phyloP scores from a whole-genome alignment of 768 basidiomycete species.

The Xerocomellus chrysenteron region DNA sequence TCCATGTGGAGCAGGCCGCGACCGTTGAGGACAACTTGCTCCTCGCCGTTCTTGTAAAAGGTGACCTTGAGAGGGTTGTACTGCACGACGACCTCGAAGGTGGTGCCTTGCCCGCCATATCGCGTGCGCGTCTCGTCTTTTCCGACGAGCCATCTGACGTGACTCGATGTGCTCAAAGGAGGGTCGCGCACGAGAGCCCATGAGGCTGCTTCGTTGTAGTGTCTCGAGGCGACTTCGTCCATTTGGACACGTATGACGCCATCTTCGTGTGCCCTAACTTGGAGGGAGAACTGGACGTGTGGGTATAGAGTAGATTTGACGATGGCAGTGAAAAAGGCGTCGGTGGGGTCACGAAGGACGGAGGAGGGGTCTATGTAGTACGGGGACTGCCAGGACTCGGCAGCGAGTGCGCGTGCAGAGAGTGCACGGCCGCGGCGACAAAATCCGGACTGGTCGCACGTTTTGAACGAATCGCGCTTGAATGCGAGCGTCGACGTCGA shows the following conservation, averaged over 20 bases:
- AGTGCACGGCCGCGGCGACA: slow-evolving; percentile 90
- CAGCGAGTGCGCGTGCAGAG: slow-evolving; percentile 64
- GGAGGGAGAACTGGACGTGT: slow-evolving; percentile 75
- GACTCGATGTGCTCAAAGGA: slow-evolving; percentile 42
- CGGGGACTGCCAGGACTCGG: slow-evolving; percentile 75
- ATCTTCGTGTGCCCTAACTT: slow-evolving; percentile 82
- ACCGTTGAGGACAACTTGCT: slow-evolving; percentile 88
- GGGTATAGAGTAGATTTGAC: slow-evolving; percentile 84
- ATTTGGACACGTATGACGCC: slow-evolving; percentile 90
- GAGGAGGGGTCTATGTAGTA: slow-evolving; percentile 75
- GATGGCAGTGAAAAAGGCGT: slow-evolving; percentile 68
- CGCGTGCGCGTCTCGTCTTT: slow-evolving; percentile 62
- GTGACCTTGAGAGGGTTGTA: slow-evolving; percentile 77
- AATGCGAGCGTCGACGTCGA: slow-evolving; percentile 48
- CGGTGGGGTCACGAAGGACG: slow-evolving; percentile 43
- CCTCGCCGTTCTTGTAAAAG: slow-evolving; percentile 69
- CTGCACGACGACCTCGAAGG: slow-evolving; percentile 64
- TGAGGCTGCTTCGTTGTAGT: slow-evolving; percentile 88
- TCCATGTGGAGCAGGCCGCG: slow-evolving; percentile 95
- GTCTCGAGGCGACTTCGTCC: slow-evolving; percentile 81
- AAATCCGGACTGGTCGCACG: slow-evolving; percentile 91
- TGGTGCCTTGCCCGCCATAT: slow-evolving; percentile 63
- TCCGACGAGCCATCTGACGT: slow-evolving; percentile 63
- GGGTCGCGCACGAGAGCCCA: slow-evolving; percentile 88
- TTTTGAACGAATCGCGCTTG: slow-evolving; percentile 89